These are phyloP conservation scores for Steccherinum ochraceum DNA, from an alignment of 768 basidiomycete species.

Conservation along the genomic window DNA sequence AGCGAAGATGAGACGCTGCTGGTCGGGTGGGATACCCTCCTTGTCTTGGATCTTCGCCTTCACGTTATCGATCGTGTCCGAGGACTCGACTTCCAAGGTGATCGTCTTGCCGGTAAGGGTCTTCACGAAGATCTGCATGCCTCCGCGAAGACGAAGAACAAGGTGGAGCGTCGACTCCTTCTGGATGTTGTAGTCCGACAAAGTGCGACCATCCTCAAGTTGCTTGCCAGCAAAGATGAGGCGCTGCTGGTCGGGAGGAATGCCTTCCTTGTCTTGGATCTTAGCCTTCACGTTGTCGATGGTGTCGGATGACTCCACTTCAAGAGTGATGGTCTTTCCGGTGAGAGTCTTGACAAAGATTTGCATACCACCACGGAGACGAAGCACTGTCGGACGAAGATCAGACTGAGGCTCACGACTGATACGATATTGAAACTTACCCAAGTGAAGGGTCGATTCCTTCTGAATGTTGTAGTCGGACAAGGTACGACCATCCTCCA, in stretches of 20 bases:
- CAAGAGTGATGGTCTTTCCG: conserved; percentile 88
- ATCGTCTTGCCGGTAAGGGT: conserved; percentile 48
- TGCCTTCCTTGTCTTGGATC: conserved; percentile 81
- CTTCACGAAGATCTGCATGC: conserved; percentile 47
- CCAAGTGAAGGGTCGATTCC: conserved; percentile 73
- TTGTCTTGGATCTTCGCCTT: conserved; percentile 29
- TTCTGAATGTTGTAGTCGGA: conserved; percentile 92
- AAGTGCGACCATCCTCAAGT: conserved; percentile 87
- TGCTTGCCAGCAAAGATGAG: conserved; percentile 94
- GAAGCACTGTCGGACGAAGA: conserved; percentile 45
- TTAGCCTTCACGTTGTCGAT: conserved; percentile 87
- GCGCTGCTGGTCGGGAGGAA: conserved; percentile 84
- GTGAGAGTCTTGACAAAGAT: conserved; percentile 87
- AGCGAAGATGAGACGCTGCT: conserved; percentile 27
- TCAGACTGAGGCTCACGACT: neutral
- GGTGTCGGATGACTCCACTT: conserved; percentile 90
- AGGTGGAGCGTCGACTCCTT: conserved; percentile 74
- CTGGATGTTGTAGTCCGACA: conserved; percentile 77
- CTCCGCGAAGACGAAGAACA: conserved; percentile 27
- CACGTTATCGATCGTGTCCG: conserved; percentile 28
- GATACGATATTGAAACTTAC: conserved; percentile 11
- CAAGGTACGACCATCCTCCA: conserved; percentile 86
- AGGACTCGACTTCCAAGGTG: conserved; percentile 46
- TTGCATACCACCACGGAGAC: conserved; percentile 88
- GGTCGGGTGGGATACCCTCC: conserved; percentile 27